Conservation (phyloP, 225 moss, liverwort and hornwort genomes). For the Ulota crispa region DNA sequence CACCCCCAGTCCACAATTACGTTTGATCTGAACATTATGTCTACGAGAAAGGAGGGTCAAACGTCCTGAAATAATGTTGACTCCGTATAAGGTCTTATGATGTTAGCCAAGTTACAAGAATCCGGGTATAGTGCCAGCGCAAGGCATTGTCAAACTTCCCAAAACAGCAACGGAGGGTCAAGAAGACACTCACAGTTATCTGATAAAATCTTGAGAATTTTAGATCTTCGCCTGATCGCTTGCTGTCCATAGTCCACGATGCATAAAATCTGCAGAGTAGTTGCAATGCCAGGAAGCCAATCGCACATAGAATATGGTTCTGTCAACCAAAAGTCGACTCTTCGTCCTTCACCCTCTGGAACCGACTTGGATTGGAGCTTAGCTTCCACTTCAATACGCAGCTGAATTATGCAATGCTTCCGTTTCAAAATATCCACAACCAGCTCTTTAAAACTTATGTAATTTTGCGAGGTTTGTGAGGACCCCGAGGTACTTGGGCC, state of each 20-base stretch:
- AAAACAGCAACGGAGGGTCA: fast-evolving
- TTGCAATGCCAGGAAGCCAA: not conserved
- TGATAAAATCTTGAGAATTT: conserved; percentile 25
- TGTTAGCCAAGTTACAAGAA: no score
- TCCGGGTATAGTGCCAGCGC: fast-evolving
- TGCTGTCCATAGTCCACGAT: conserved; percentile 45
- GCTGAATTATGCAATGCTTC: not conserved
- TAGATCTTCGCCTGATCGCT: conserved; percentile 33
- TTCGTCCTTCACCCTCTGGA: conserved; percentile 8
- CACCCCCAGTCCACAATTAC: no score
- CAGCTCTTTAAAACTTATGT: not conserved
- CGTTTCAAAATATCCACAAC: not conserved
- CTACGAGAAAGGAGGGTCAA: no score
- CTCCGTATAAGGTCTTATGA: no score
- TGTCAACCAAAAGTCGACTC: conserved; percentile 24
- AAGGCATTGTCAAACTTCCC: not conserved
- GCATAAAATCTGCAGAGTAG: conserved; percentile 16
- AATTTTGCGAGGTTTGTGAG: fast-evolving
- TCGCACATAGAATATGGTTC: not conserved
- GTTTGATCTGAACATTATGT: no score
- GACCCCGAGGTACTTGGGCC: not conserved
- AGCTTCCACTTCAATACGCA: conserved; percentile 31
- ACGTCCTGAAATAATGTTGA: no score
- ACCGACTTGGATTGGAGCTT: conserved; percentile 33
- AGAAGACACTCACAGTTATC: not conserved